A percentile compares a stretch with the other conserved stretches of the same genome.
Evolutionary conservation across 2,329 filamentous ascomycete genomes (phyloP).

Genomic region (Arachnopeziza araneosa): DNA sequence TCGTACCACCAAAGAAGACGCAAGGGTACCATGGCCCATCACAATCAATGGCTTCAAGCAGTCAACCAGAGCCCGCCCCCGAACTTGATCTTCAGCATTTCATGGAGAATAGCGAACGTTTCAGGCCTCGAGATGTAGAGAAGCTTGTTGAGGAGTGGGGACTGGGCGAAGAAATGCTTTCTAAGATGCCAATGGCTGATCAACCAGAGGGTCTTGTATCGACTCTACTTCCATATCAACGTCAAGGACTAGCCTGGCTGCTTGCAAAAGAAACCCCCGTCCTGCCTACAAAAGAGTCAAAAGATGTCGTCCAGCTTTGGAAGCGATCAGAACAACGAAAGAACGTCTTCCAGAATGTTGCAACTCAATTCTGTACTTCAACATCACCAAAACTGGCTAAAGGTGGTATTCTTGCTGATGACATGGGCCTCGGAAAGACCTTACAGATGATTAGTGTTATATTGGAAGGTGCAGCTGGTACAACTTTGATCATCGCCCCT

Average conservation of each 20-base stretch:
- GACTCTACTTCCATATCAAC: conserved; percentile 72
- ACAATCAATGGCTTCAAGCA: conserved; percentile 6
- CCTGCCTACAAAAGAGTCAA: conserved; percentile 52
- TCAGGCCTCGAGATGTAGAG: conserved; percentile 63
- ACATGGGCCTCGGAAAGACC: conserved; percentile 93
- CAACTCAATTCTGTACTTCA: conserved; percentile 60
- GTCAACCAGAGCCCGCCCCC: conserved; percentile 12
- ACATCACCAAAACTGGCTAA: conserved; percentile 59
- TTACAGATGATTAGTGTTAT: conserved; percentile 80
- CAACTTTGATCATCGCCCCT: conserved; percentile 76
- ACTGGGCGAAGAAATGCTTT: conserved; percentile 55
- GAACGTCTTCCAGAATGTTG: conserved; percentile 58
- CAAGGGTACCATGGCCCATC: conserved; percentile 16
- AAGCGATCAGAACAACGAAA: conserved; percentile 41
- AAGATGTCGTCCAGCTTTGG: conserved; percentile 73
- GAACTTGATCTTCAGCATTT: conserved; percentile 44
- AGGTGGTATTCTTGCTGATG: conserved; percentile 82
- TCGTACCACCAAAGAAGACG: conserved; percentile 27
- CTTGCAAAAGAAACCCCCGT: conserved; percentile 66
- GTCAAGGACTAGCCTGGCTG: conserved; percentile 76
- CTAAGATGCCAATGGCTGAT: conserved; percentile 64
- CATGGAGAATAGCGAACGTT: conserved; percentile 57
- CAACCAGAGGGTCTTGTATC: conserved; percentile 63
- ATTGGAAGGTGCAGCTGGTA: conserved; percentile 46
- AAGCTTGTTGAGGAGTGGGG: conserved; percentile 56